phyloP scores from a whole-genome alignment of 2,329 filamentous ascomycete species.

The Curvularia lunata region DNA sequence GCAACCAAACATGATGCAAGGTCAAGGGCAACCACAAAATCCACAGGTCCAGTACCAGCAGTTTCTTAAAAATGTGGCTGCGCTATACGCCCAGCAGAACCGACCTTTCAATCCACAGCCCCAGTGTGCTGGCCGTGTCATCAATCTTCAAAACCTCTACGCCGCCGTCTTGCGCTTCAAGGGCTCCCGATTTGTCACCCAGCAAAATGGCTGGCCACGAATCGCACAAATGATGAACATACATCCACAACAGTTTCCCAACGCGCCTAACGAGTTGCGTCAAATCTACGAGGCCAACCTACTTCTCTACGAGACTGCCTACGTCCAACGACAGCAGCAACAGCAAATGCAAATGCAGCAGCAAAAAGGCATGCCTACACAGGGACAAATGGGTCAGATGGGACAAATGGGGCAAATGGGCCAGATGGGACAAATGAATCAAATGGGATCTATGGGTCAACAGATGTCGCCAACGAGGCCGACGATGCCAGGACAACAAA shows the following conservation, averaged over 20 bases:
- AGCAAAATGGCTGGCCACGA: conserved; percentile 73
- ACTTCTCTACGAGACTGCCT: conserved; percentile 75
- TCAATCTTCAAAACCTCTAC: conserved; percentile 81
- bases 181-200: conserved; percentile 76
- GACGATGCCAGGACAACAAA: conserved; percentile 35
- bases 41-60: conserved; percentile 33
- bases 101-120: conserved; percentile 78
- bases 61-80: conserved; percentile 72
- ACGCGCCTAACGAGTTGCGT: conserved; percentile 71
- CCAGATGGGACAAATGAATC: conserved; percentile 13
- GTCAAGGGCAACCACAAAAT: conserved; percentile 25
- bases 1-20: conserved; percentile 41
- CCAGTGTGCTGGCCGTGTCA: conserved; percentile 71
- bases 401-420: conserved; percentile 15
- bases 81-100: conserved; percentile 78
- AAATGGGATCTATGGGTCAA: conserved; percentile 27
- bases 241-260: conserved; percentile 57
- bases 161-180: conserved; percentile 76
- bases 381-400: conserved; percentile 31
- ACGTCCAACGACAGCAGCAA: conserved; percentile 61
- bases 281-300: conserved; percentile 78
- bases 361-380: conserved; percentile 44
- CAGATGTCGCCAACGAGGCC: conserved; percentile 48
- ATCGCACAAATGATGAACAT: conserved; percentile 65
- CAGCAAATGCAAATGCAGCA: conserved; percentile 29